phyloP scores from a whole-genome alignment of 257 asterid genomes.

The Solanum rostratum region DNA sequence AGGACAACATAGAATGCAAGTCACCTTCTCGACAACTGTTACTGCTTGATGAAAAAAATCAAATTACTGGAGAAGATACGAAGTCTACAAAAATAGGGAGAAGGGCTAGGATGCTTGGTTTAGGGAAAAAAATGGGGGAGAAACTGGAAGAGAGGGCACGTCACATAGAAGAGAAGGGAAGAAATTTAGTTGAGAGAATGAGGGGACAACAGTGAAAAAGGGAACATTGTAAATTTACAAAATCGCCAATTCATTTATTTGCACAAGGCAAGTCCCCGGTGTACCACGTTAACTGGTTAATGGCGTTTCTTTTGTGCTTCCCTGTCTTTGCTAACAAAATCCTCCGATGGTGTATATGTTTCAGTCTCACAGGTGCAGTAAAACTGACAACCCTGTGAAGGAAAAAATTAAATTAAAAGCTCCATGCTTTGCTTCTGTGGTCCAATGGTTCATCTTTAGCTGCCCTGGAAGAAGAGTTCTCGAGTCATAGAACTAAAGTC shows the following conservation, averaged over 20 bases:
- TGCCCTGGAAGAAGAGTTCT: background rate
- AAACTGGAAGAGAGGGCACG: slow-evolving; percentile 84
- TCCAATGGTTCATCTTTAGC: background rate
- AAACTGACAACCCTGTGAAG: background rate
- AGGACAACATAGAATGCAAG: slow-evolving; percentile 14
- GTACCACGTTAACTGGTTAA: background rate
- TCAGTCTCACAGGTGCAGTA: background rate
- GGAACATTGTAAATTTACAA: background rate
- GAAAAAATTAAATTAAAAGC: background rate
- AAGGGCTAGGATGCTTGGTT: slow-evolving; percentile 65
- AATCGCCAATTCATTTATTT: background rate
- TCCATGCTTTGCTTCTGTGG: background rate
- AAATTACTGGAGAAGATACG: slow-evolving; percentile 33
- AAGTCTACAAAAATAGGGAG: slow-evolving; percentile 38
- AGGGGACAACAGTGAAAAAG: slow-evolving; percentile 36
- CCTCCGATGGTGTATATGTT: background rate
- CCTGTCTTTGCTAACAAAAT: background rate
- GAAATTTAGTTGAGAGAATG: slow-evolving; percentile 72
- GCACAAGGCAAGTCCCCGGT: background rate
- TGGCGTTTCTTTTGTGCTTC: background rate
- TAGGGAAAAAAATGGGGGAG: slow-evolving; percentile 88
- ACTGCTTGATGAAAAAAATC: slow-evolving; percentile 20
- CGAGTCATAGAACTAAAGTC: background rate
- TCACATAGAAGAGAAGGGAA: slow-evolving; percentile 71
- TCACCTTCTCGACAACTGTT: slow-evolving; percentile 23